These are phyloP conservation scores for Physcomitrium patens DNA, from an alignment of 225 moss, liverwort and hornwort species.

Conservation along the genomic window DNA sequence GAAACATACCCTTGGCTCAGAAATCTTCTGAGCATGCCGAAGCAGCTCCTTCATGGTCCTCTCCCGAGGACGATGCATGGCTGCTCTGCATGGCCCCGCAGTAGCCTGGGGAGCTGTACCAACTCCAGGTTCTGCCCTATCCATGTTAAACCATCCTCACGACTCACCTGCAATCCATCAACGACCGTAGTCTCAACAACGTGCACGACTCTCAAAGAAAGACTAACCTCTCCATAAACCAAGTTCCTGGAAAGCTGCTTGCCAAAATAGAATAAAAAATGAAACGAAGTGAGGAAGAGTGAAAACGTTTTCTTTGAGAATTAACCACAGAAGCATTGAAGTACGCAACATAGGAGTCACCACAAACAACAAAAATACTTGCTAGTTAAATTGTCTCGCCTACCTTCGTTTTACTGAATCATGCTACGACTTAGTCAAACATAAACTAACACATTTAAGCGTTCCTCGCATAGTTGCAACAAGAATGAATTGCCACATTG, in stretches of 20 bases:
- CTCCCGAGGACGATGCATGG: conserved; percentile 53
- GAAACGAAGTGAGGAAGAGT: no score
- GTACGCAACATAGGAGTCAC: no score
- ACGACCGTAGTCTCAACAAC: conserved; percentile 16
- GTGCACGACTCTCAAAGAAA: no score
- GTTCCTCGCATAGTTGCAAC: not conserved
- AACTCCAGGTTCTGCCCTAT: conserved; percentile 49
- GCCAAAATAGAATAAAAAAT: no score
- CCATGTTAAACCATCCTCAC: conserved; percentile 63
- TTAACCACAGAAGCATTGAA: no score
- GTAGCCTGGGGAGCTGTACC: conserved; percentile 42
- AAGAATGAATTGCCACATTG: not conserved
- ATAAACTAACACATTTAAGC: conserved; percentile 21
- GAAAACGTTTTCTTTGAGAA: no score
- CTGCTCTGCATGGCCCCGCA: conserved; percentile 43
- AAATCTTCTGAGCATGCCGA: conserved; percentile 55
- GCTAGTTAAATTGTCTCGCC: not conserved
- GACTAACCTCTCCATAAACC: no score
- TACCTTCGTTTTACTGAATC: not conserved
- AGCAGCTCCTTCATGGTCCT: conserved; percentile 72
- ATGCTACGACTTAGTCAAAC: conserved; percentile 20
- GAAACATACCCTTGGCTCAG: conserved; percentile 41
- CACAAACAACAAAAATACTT: conserved; percentile 16
- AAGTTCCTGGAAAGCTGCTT: no score
- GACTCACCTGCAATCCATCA: conserved; percentile 36